Evolutionary conservation across 352 stramenopile species (phyloP), one percentile per base, ranked within the genome.

Genomic region (Phytopythium cucurbitacearum): DNA sequence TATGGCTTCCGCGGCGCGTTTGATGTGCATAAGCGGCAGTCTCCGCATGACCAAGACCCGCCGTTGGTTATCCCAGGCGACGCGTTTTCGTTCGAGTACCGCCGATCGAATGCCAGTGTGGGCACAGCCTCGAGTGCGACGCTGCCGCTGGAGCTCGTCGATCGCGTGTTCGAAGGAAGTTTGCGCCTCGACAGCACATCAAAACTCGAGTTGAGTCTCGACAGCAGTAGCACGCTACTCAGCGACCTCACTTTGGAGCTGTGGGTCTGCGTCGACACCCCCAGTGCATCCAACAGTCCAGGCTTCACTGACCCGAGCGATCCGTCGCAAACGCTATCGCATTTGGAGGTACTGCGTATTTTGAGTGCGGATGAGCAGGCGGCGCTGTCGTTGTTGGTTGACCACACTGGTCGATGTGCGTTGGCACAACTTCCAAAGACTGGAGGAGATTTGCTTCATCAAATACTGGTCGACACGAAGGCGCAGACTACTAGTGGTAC

Each of bases 1-100:
- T 87, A 85, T 46, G 78, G 79, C 6, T 71, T 76, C 52, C 59
- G 85, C 16, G 70, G 67, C 3, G 62, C 62, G 2, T 91, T 80
- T 50, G 82, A 93, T 55, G 78, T 93, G 1, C 66, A 87, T 40
- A 54, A 65, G 39, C 38, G 70, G 1, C 47, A 54, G 0, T 48
- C 57, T 33, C 56, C 48, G 0, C 59, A 54, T 5, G 51, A 60
- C 21, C 56, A 57, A 10, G 59, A 70, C 21, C 36, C 42, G 1
- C 77, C 80, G 8, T 56, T 88, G 5, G 46, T 90, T 12, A 75
- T 90, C 48, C 51, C 34, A 16, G 80, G 80, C 7, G 63, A 72
- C 42, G 39, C 46, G 0, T 48, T 88, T 11, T 68, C 66, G 37
- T 90, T 71, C 47, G 62, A 71, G 12, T 66, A 51, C 9, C 45